Evolutionary conservation across 768 basidiomycete species (phyloP), one percentile per base, ranked within the genome.

Genomic region (Leucocoprinus leucothites): DNA sequence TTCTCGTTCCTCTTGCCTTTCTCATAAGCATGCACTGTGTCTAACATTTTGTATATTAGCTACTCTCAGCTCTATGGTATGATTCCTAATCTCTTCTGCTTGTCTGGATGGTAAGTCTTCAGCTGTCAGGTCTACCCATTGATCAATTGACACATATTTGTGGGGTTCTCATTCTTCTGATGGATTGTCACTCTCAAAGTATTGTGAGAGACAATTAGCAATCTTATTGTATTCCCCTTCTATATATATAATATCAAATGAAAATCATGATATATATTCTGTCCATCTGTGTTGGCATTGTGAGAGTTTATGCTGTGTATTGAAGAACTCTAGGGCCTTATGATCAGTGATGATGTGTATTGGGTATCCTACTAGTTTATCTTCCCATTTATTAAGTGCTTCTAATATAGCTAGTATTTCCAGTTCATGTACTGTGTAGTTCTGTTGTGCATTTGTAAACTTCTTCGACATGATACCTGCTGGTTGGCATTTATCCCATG

Each of bases 371-470:
- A 72, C 44, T 0, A 70, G 57, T 28, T 69, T 68, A 34, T 70
- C 67, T 58, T 69, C 66, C 69, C 66, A 71, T 46, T 69, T 69
- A 3, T 63, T 24, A 1, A 72, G 47, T 0, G 63, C 63, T 46
- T 67, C 60, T 1, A 68, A 52, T 1, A 66, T 63, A 1, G 64
- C 64, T 3, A 68, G 50, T 14, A 52, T 61, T 48, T 67, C 62
- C 11, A 60, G 53, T 38, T 69, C 65, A 22, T 62, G 61, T 2
- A 67, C 65, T 9, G 54, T 44, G 36, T 71, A 72, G 41, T 69
- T 67, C 7, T 59, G 56, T 50, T 73, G 69, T 0, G 68, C 64
- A 7, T 49, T 19, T 0, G 62, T 66, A 24, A 71, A 65, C 22
- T 70, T 69, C 0, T 54, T 44, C 0, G 67, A 72, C 60, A 66